Evolutionary conservation across 2,329 filamentous ascomycete genomes (phyloP).

Genomic region (Ceratocystis ficicola): DNA sequence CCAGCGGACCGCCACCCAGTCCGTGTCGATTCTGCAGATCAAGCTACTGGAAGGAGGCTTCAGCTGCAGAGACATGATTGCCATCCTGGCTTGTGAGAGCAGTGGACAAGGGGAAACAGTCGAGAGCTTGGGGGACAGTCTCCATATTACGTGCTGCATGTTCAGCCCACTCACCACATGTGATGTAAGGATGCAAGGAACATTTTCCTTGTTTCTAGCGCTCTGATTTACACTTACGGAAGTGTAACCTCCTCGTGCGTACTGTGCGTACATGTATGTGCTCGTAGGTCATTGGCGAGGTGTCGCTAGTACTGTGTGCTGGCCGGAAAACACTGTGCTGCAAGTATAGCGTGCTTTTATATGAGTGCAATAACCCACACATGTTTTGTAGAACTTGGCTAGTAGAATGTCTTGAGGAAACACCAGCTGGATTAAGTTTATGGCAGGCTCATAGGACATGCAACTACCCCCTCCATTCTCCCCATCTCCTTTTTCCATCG

Average conservation of each 20-base stretch:
- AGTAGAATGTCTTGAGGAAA: not conserved
- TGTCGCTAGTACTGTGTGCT: not conserved
- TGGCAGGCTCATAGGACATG: not conserved
- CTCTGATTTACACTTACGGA: not conserved
- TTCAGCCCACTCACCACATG: too few relatives aligned
- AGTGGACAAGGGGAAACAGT: too few relatives aligned
- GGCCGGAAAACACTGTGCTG: not conserved
- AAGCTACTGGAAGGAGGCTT: too few relatives aligned
- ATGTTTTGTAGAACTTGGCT: not conserved
- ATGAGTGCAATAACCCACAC: not conserved
- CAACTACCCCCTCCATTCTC: not conserved
- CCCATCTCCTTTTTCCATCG: not conserved
- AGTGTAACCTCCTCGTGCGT: not conserved
- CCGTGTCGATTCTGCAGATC: too few relatives aligned
- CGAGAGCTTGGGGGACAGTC: too few relatives aligned
- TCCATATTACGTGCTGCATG: too few relatives aligned
- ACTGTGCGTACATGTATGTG: not conserved
- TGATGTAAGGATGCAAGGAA: conserved; percentile 6
- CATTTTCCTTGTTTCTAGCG: conserved; percentile 6
- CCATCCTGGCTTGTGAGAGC: too few relatives aligned
- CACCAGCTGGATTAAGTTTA: not conserved
- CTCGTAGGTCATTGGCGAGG: not conserved
- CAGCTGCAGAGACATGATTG: not conserved
- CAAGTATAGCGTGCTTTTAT: not conserved
- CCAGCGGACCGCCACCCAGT: too few relatives aligned